Base-by-base conservation (phyloP, 2,329 filamentous ascomycete genomes). In the Fusarium citri region DNA sequence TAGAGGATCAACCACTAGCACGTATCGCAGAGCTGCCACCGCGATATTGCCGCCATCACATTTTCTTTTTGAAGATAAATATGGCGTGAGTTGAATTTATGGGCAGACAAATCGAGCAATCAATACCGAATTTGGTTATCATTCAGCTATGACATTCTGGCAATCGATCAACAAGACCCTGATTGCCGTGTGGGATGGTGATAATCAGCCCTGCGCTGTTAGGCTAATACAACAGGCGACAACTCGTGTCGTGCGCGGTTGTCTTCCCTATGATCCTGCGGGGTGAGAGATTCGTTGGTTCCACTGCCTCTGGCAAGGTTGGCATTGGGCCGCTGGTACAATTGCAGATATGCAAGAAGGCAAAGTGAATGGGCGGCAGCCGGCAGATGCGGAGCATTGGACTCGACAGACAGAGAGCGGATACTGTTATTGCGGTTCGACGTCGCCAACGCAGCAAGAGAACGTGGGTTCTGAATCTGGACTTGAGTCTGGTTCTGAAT, bases 61-160 rank as follows among this genome's bases (percentile, higher is more conserved):
- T 53, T 49, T 50, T 50, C 28, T 23, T 64, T 57, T 61, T 40
- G 55, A 72, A 61, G 62, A 74, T 72, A 47, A 20, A 22, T 28
- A 72, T 74, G 68, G 67, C 69, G 62, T 72, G 72, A 73, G 71
- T 45, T 30, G 46, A 48, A 15, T 20, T 30, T 40, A 64, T 71
- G 67, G 55, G 43, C 59, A 71, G 67, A 64, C 61, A 43, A 55
- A 68, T 47, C 28, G 26, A 66, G 45, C 43, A 53, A 47, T 53
- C 51, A 53, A 55, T 64, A 41, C 20, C 23, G 43, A 60, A 37
- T 40, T 22, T 68, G 37, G 43, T 55, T 41, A 55, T 42, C 51
- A 55, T 45, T 55, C 64, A 55, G 64, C 40, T 46, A 45, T 63
- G 50, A 31, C 64, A 51, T 51, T 65, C 48, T 45, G 59, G 53